Conservation (phyloP, 1,284 basidiomycete species). For the Dichomitus squalens region DNA sequence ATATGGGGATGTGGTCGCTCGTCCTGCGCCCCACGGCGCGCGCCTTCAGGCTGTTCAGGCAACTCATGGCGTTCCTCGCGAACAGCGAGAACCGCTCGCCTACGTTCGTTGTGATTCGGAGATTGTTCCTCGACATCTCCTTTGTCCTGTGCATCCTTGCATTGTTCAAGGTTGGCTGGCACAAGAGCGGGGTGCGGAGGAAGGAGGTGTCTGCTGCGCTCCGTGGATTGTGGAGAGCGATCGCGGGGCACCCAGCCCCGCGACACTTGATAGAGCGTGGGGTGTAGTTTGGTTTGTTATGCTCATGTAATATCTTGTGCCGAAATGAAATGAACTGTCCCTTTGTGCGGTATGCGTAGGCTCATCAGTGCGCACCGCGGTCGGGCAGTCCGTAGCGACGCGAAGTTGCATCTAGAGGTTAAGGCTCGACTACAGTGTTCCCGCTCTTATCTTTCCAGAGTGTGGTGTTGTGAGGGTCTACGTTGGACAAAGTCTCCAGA, state of each 20-base stretch:
- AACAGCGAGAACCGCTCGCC: conserved; percentile 62
- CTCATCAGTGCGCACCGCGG: too few relatives aligned
- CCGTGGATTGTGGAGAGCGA: conserved; percentile 66
- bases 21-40: conserved; percentile 64
- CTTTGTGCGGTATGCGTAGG: too few relatives aligned
- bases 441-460: too few relatives aligned
- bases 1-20: conserved; percentile 80
- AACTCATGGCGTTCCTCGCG: conserved; percentile 57
- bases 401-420: too few relatives aligned
- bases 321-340: too few relatives aligned
- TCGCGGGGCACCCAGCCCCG: conserved; percentile 56
- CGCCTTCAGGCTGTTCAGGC: conserved; percentile 47
- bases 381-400: too few relatives aligned
- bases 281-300: conserved; percentile 19
- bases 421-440: too few relatives aligned
- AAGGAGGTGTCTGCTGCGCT: conserved; percentile 67
- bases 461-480: too few relatives aligned
- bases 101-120: conserved; percentile 62
- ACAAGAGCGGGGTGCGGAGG: conserved; percentile 65
- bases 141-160: conserved; percentile 65
- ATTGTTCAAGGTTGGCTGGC: conserved; percentile 62
- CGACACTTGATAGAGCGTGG: conserved; percentile 52
- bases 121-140: conserved; percentile 73
- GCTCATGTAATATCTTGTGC: not conserved
- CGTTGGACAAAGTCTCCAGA: too few relatives aligned